Conservation (phyloP, 441 rosid species). For the Gossypium schwendimanii region DNA sequence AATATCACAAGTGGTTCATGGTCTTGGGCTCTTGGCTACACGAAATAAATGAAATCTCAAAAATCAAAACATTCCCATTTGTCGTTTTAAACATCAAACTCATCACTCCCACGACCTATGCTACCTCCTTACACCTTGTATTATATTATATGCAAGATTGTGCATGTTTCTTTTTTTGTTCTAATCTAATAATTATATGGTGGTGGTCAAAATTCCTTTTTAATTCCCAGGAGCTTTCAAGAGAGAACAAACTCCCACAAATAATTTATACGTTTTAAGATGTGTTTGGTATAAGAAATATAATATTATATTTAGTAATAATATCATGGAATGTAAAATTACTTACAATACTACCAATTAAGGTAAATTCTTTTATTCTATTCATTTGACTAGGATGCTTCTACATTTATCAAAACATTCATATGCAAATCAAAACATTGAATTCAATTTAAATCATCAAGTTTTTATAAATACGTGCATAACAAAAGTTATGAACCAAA, state of each 20-base stretch:
- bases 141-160: background rate
- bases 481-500: no score
- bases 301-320: no score
- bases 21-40: background rate
- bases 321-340: no score
- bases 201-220: background rate
- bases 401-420: no score
- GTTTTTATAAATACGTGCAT: no score
- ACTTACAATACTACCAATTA: no score
- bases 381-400: no score
- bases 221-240: background rate
- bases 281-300: no score
- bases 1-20: background rate
- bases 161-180: background rate
- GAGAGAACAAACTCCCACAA: slow-evolving; percentile 3
- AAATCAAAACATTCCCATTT: slow-evolving; percentile 30
- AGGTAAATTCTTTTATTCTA: no score
- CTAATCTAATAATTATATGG: background rate
- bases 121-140: slow-evolving; percentile 14
- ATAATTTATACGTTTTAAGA: background rate
- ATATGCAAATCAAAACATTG: no score
- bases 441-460: no score
- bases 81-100: slow-evolving; percentile 57
- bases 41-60: background rate
- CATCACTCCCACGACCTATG: slow-evolving; percentile 39